Base-by-base conservation (phyloP, 495 filamentous ascomycete genomes). In the Penicillium paradoxum region DNA sequence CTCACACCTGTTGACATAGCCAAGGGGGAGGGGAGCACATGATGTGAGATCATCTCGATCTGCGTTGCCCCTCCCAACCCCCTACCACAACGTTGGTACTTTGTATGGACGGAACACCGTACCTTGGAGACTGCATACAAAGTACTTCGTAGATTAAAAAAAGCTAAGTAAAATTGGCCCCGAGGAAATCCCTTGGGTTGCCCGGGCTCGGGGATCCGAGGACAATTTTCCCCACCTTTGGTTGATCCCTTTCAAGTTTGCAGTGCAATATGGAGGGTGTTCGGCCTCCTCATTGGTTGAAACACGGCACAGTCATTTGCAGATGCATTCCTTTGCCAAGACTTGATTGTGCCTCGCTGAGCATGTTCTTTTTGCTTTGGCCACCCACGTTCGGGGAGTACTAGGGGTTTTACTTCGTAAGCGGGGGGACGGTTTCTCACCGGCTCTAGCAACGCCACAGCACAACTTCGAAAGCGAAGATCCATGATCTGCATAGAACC, bases 281-380 rank as follows among this genome's bases (percentile, higher is more conserved):
- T 24, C 14, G 33, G 39, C 14, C 27, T 33, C 47, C 40, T 59
- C 18, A 64, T 62, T 64, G 62, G 61, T 29, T 41, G 38, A 47
- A 29, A 55, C 55, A 36, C 44, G 46, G 33, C 45, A 46, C 29
- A 46, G 54, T 62, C 59, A 59, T 65, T 65, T 51, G 51, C 49
- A 51, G 49, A 32, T 18, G 51, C 41, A 53, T 45, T 33, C 27
- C 41, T 32, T 53, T 53, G 59, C 59, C 53, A 62, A 65, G 59
- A 15, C 55, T 6, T 11, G 24, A 42, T 15, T 59, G 51, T 65
- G 59, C 56, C 59, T 57, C 58, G 40, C 59, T 65, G 56, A 58
- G 40, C 24, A 22, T 56, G 40, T 49, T 37, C 37, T 32, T 40
- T 33, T 42, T 24, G 39, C 19, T 44, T 39, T 49, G 43, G 30